These are phyloP conservation scores for Lupinus albus DNA, from an alignment of 306 rosid genomes.

Conservation along the genomic window DNA sequence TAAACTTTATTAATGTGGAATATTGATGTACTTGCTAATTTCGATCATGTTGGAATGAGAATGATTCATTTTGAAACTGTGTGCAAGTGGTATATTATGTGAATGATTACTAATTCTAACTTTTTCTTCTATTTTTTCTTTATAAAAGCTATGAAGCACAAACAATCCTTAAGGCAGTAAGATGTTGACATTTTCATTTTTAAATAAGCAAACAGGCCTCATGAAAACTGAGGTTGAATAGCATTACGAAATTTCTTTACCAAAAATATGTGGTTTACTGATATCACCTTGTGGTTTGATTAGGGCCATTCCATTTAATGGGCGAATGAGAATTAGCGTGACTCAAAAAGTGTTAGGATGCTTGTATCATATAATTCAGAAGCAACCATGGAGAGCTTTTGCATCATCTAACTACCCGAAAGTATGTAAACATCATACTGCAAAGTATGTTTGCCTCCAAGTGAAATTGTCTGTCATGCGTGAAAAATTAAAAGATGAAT, in stretches of 20 bases:
- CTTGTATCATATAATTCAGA: not conserved
- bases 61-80: not conserved
- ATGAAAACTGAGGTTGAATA: conserved; percentile 2
- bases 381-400: not conserved
- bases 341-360: not conserved
- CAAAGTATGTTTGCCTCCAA: not conserved
- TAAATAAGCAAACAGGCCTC: too few species aligned
- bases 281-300: not conserved
- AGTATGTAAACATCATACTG: not conserved
- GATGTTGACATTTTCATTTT: not conserved
- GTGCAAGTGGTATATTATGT: not conserved
- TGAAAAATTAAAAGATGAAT: not conserved
- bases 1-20: too few species aligned
- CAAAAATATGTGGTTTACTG: not conserved
- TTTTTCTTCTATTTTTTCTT: not conserved
- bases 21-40: too few species aligned
- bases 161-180: not conserved
- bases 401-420: not conserved
- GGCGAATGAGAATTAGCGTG: not conserved
- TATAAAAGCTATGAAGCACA: too few species aligned
- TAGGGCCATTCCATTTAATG: not conserved
- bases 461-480: not conserved
- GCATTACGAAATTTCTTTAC: not conserved
- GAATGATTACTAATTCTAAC: not conserved
- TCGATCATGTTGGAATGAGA: too few species aligned